Evolutionary conservation across 805 yeast species (phyloP), one percentile per base, ranked within the genome.

Genomic region (Pichia ethanolica): DNA sequence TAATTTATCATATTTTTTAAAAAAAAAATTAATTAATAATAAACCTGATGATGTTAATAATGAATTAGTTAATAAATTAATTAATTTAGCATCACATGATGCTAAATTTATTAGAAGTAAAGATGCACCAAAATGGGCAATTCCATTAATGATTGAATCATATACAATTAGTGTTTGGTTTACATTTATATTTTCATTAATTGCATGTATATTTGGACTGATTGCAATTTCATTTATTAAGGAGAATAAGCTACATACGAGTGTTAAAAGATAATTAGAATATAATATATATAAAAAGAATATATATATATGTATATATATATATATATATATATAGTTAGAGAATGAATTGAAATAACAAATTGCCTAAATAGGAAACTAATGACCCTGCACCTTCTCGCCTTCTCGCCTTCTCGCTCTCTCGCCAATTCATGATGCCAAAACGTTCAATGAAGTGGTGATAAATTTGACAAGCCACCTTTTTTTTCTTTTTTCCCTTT

Each of bases 181-280:
- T 6, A 75, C 85, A 0, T 82, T 80, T 55, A 50, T 67, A 10
- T 81, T 81, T 59, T 47, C 67, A 1, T 58, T 75, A 9, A 61
- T 64, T 0, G 56, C 72, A 1, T 65, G 77, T 3, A 48, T 66
- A 4, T n/a, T 73, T 1, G 78, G 78, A 0, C 63, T 72, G 41
- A 44, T 67, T 1, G 59, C 73, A 9, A 67, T 77, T 3, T 65
- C 72, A 34, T 65, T 79, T 47, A 77, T 82, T 66, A 74, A 71
- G 53, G 88, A 83, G 61, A 76, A 81, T 60, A 73, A 70, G 47
- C 66, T 83, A 42, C 85, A 81, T 60, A 59, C 79, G 2, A 73
- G 76, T 3, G 65, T 81, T 39, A 66, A 73, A 46, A 68, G 86
- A 55, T 46, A 34, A 30, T 11, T 27, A 13, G n/a, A 9, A 7